Evolutionary conservation across 2,329 filamentous ascomycete genomes (phyloP).

Genomic region (Aspergillus neoniger): DNA sequence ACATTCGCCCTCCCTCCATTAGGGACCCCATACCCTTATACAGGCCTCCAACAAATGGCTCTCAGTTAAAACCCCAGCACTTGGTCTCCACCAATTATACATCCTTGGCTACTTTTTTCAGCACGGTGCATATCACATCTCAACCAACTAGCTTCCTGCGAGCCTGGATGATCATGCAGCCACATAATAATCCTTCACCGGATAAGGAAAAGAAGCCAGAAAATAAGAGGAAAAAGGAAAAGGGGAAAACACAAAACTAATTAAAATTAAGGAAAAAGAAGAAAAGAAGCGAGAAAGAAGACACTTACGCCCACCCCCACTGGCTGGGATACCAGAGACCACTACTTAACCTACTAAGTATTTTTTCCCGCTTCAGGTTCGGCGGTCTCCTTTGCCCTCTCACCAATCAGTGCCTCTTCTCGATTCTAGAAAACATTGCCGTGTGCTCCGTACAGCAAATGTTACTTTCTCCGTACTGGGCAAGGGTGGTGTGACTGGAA

Average conservation of each 20-base stretch:
- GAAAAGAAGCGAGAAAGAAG: conserved; percentile 1
- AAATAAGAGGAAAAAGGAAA: not conserved
- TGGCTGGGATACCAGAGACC: conserved; percentile 1
- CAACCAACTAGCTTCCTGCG: conserved; percentile 36
- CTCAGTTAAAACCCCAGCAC: conserved; percentile 13
- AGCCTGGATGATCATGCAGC: conserved; percentile 29
- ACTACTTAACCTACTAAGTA: not conserved
- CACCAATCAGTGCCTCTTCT: conserved; percentile 17
- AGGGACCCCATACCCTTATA: conserved; percentile 10
- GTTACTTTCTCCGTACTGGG: conserved; percentile 14
- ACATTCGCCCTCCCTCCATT: conserved; percentile 20
- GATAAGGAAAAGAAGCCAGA: conserved; percentile 1
- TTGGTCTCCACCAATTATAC: conserved; percentile 18
- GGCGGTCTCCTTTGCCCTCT: conserved; percentile 21
- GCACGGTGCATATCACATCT: conserved; percentile 26
- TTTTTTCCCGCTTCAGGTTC: conserved; percentile 11
- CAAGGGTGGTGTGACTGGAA: conserved; percentile 15
- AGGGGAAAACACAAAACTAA: not conserved
- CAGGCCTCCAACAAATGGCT: conserved; percentile 15
- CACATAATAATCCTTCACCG: conserved; percentile 20
- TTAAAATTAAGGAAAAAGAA: not conserved
- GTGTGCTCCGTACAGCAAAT: conserved; percentile 16
- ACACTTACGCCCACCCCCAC: not conserved
- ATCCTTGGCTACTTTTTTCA: conserved; percentile 22
- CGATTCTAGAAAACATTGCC: conserved; percentile 26